Percentiles rank a stretch among this genome's conserved stretches.
Evolutionary conservation across 805 yeast genomes (phyloP).

Genomic region (Zygotorulaspora danielsina): DNA sequence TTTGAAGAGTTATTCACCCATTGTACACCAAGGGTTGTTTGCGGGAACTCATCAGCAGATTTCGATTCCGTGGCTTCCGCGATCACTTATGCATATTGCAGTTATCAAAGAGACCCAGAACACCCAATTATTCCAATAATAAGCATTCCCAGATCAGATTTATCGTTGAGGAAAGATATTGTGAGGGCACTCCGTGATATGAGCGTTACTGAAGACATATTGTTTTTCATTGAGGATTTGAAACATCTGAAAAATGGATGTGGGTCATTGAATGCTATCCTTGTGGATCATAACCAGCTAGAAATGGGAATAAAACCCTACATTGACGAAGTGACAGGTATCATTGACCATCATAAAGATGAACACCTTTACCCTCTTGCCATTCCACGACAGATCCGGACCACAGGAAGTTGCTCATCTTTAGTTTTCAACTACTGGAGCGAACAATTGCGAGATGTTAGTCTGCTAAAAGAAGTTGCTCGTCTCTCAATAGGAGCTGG

Average conservation of each 20-base stretch:
- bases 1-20: conserved; percentile 3
- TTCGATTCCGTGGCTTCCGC: conserved; percentile 84
- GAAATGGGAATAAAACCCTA: conserved; percentile 44
- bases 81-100: conserved; percentile 57
- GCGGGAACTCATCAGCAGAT: conserved; percentile 84
- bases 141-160: conserved; percentile 64
- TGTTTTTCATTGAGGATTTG: conserved; percentile 70
- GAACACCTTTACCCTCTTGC: conserved; percentile 47
- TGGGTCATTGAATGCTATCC: conserved; percentile 41
- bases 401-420: conserved; percentile 76
- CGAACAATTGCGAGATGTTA: conserved; percentile 12
- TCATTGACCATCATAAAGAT: conserved; percentile 89
- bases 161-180: conserved; percentile 69
- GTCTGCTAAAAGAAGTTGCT: conserved; percentile 36
- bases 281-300: conserved; percentile 81
- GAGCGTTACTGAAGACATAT: conserved; percentile 43
- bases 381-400: conserved; percentile 56
- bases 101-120: conserved; percentile 27
- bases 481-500: conserved; percentile 61
- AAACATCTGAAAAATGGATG: conserved; percentile 17
- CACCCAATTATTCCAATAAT: conserved; percentile 60
- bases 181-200: conserved; percentile 46
- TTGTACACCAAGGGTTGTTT: conserved; percentile 19
- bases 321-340: conserved; percentile 44
- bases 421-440: conserved; percentile 64